Evolutionary conservation across 371 early-diverging fungal genomes (phyloP), one percentile per base, ranked within the genome.

Genomic region (Apophysomyces sp.): DNA sequence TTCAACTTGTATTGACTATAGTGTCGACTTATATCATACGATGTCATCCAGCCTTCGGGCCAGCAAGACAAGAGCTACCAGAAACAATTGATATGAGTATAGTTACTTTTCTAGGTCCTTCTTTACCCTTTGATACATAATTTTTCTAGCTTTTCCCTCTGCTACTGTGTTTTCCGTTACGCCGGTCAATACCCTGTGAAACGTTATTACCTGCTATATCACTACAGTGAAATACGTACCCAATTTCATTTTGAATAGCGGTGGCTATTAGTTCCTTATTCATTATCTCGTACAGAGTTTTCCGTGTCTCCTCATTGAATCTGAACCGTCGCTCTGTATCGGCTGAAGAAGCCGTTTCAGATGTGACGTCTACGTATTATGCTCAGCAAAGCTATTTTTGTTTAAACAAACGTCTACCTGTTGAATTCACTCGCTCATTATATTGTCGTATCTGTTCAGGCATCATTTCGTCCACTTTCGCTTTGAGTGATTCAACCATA

Each of bases 21-120:
- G 39, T 83, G 82, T 18, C 83, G 71, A 24, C 82, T 82, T 58
- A 85, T 80, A 27, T 83, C 86, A 16, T 79, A 76, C 0, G 83
- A 74, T 0, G 80, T 73, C 74, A 82, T 82, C 82, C 82, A 83
- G 13, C 78, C 78, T 9, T 69, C 66, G 7, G 86, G 86, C 63
- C 81, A 85, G 13, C 76, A 74, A 0, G 66, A 62, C 7, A 83
- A 27, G 12, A 85, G 58, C 83, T 85, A 66, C 28, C 26, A 29
- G 40, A 30, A 16, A 55, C 15, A 32, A 6, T n/a, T 39, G 52
- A 40, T 16, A 30, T 37, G 40, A 55, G 18, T 26, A 52, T 21
- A 12, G 57, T 0, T 21, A 24, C 6, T 2, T n/a, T 4, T 55
- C 3, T 40, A 34, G 2, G 18, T 21, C n/a, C 11, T 36, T 8